Evolutionary conservation across 768 basidiomycete genomes (phyloP), one percentile per base, ranked within the genome.

Genomic region (Lentinula boryana): DNA sequence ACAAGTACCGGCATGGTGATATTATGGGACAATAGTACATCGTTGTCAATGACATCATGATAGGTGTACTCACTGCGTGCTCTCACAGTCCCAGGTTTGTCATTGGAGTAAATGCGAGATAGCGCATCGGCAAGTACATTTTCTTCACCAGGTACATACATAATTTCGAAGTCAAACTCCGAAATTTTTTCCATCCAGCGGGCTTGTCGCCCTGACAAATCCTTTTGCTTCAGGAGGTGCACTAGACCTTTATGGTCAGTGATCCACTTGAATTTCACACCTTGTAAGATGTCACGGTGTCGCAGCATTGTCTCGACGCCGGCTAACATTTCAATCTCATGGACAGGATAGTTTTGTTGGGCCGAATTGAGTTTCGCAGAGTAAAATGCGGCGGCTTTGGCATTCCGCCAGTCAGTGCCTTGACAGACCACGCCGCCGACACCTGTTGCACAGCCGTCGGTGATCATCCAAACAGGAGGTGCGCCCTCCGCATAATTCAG

Each of bases 321-420:
- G 0, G 67, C 74, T 0, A 78, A 56, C 64, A 78, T 65, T 35
- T 79, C 75, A 5, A 73, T 71, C 67, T 72, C 70, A 12, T 70
- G 68, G 0, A 68, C 69, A 12, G 67, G 60, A 23, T 72, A 72
- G 23, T 69, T 68, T 10, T 67, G 66, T 21, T 71, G 68, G 0
- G 67, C 62, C 0, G 55, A 13, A 16, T 50, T 64, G 7, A 71
- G 43, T 35, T 69, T 72, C 0, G 64, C 66, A 0, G 67, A 69
- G 43, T 60, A 68, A 35, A 67, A 69, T 0, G 64, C 62, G 15
- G 62, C 63, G 0, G 65, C 35, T 0, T 59, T 62, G 0, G 59
- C 68, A 0, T 36, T 57, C 16, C 59, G 35, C 54, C 61, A 58
- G 9, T 66, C 59, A 0, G n/a, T 3, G 0, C 68, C 68, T 53